These are phyloP conservation scores for Globisporangium radiosum DNA, from an alignment of 352 stramenopile genomes.

Conservation along the genomic window DNA sequence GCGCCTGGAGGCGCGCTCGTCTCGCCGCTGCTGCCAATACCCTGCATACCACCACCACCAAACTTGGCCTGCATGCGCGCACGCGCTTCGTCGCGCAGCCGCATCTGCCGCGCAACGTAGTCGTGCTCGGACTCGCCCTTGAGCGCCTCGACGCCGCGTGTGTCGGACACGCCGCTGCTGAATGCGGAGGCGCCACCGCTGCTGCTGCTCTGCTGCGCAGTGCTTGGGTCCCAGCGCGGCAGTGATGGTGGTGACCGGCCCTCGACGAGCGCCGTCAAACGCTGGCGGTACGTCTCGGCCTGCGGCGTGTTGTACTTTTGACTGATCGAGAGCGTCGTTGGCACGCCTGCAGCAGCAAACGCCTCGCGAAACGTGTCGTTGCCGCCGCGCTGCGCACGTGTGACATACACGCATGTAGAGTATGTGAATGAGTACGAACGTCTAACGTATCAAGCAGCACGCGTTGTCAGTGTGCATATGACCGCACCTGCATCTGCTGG, in stretches of 20 bases:
- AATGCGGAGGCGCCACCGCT: constrained; percentile 21
- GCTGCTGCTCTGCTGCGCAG: constrained; percentile 18
- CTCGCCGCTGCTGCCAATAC: constrained; percentile 69
- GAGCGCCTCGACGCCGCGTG: constrained; percentile 69
- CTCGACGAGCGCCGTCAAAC: constrained; percentile 59
- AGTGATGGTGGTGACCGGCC: constrained; percentile 39
- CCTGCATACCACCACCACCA: constrained; percentile 62
- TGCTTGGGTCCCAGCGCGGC: constrained; percentile 58
- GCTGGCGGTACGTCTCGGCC: constrained; percentile 62
- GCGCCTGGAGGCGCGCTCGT: constrained; percentile 30
- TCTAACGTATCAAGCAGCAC: too few relatives aligned
- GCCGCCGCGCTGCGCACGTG: constrained; percentile 36
- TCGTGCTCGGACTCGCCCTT: constrained; percentile 76
- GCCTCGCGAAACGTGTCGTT: constrained; percentile 68
- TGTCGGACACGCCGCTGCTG: constrained; percentile 26
- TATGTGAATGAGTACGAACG: too few relatives aligned
- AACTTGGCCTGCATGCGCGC: constrained; percentile 82
- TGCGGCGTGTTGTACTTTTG: constrained; percentile 85
- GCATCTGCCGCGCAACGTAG: constrained; percentile 70
- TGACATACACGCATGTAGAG: neutral
- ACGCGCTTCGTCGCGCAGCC: constrained; percentile 64
- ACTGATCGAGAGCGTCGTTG: constrained; percentile 63
- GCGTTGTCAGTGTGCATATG: neutral
- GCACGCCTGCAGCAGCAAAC: constrained; percentile 57
- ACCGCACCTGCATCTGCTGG: constrained; percentile 66